Percentiles rank a stretch among this genome's conserved stretches.
Conservation (phyloP, 306 rosid species). For the Prunus kanzakura region DNA sequence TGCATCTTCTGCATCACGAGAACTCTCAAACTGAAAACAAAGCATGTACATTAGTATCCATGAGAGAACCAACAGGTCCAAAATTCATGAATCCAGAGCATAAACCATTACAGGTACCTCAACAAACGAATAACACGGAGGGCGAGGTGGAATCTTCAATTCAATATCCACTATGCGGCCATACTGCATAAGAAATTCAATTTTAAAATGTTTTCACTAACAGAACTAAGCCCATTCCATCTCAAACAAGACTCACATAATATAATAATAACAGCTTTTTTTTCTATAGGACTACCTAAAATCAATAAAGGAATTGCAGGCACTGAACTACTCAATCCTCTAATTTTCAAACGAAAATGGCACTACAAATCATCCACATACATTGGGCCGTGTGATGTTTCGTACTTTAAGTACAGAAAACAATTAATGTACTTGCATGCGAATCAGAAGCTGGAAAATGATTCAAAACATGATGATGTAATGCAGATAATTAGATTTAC, state of each 20-base stretch:
- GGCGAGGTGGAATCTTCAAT: conserved; percentile 94
- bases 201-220: background rate
- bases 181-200: conserved; percentile 57
- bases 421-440: background rate
- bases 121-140: conserved; percentile 94
- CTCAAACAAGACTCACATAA: background rate
- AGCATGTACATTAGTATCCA: conserved; percentile 15
- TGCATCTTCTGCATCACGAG: conserved; percentile 97
- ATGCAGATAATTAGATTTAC: background rate
- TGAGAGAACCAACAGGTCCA: background rate
- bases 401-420: background rate
- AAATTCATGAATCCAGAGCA: background rate
- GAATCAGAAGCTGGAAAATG: background rate
- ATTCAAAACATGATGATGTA: background rate
- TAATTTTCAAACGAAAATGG: background rate
- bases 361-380: background rate
- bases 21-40: conserved; percentile 73
- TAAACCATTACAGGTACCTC: conserved; percentile 54
- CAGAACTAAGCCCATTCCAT: background rate
- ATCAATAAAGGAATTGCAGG: no score
- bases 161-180: conserved; percentile 94
- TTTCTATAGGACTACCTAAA: background rate
- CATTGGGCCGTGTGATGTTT: background rate
- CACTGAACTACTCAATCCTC: no score
- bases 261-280: background rate